Evolutionary conservation across 345 rosid species (phyloP), one percentile per base, ranked within the genome.

Genomic region (Lepidium aucheri): DNA sequence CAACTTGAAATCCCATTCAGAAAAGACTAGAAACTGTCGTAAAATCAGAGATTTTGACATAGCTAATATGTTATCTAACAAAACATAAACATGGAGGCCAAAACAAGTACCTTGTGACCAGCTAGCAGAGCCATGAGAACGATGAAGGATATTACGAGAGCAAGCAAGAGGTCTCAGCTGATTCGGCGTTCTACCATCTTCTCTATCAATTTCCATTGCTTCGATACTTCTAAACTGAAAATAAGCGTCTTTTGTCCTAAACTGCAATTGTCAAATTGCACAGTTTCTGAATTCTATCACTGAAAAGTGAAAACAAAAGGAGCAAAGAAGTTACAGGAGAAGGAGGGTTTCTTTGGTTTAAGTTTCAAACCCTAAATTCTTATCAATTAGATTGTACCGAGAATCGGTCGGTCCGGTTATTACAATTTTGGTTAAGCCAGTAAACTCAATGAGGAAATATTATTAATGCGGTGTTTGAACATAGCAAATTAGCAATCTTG

Each of bases 41-140:
- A 36, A 28, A 1, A 11, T 14, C 36, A 2, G 9, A 17, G 46
- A 3, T 4, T 18, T 3, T 44, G 9, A 20, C 22, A 44, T 18
- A 40, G 10, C 34, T 17, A 11, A 9, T 32, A 44, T 7, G 22
- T 3, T 8, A 43, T 17, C 24, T 3, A 50, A 22, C 38, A 6
- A 9, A 18, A 65, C 32, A 35, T 20, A 60, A 28, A 59, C 15
- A 56, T 12, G 5, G 42, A 12, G 47, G 38, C 30, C 33, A 8
- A 41, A 53, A 17, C 35, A 54, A 34, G 17, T 42, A 90, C 99
- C 99, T 83, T 90, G 97, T 30, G 86, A 79, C 97, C 97, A 94
- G 71, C 89, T 86, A 20, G 97, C 96, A 17, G 99, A 94, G 56
- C 99, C 99, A 78, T 94, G 95, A 47, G 97, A 89, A 38, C 95